These are phyloP conservation scores for Skeletonema marinoi DNA, from an alignment of 108 stramenopile genomes.

Conservation along the genomic window DNA sequence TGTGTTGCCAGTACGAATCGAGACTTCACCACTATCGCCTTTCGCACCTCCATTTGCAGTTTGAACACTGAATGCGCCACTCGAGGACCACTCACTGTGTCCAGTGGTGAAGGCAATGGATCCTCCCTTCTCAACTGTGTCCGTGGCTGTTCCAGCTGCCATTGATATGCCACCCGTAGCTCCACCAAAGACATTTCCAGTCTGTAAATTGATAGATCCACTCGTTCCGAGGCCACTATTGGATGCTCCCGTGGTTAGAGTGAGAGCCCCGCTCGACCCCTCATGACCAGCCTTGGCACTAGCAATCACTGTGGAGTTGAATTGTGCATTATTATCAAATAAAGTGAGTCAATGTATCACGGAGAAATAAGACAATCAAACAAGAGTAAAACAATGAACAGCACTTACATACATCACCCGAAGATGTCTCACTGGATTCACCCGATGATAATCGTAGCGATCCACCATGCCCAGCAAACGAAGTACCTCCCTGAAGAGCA, in stretches of 20 bases:
- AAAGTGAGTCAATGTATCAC: background rate
- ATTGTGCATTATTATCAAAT: background rate
- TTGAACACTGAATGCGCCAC: background rate
- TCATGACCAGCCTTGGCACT: constrained; percentile 5
- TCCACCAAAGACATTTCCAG: constrained; percentile 11
- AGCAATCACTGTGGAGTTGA: constrained; percentile 7
- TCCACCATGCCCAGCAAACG: constrained; percentile 27
- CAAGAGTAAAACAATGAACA: background rate
- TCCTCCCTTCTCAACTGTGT: background rate
- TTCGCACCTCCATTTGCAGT: background rate
- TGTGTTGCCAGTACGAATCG: background rate
- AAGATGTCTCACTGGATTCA: constrained; percentile 14
- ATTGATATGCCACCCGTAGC: constrained; percentile 14
- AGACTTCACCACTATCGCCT: constrained; percentile 5
- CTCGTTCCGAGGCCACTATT: constrained; percentile 3
- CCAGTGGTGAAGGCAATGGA: background rate
- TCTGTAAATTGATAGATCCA: constrained; percentile 20
- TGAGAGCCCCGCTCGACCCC: constrained; percentile 22
- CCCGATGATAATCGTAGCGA: constrained; percentile 31
- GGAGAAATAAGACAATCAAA: background rate
- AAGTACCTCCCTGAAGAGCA: constrained; percentile 22
- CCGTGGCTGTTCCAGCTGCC: background rate
- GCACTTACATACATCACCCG: constrained; percentile 19
- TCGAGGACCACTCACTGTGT: background rate
- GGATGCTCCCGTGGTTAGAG: constrained; percentile 15